Base-by-base conservation (phyloP, 108 stramenopile genomes). In the Fragilariopsis cylindrus region DNA sequence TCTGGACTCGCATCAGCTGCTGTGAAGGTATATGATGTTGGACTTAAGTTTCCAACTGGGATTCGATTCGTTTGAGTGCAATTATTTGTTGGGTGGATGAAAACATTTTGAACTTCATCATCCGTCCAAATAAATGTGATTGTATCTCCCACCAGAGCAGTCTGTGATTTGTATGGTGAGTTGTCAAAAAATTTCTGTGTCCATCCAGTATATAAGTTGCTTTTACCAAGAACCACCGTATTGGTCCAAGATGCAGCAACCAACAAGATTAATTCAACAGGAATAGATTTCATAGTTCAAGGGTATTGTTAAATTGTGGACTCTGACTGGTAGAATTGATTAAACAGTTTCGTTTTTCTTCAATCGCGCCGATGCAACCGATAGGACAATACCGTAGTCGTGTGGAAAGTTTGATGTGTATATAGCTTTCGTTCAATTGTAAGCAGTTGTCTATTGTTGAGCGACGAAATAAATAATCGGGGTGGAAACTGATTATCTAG, bases 41-140 rank as follows among this genome's bases (percentile, higher is more conserved):
- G 49, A 18, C 21, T 18, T 39, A 45, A 6, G 48, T 52, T 68
- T 18, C 67, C 67, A 13, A 68, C 46, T 13, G 49, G 30, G 7
- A 48, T 48, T 8, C 67, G 67, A 12, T 44, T 48, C 7, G 67
- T 68, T 8, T 68, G 49, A 5, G 49, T 39, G 48, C 67, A 68
- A 30, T 50, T 48, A 39, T 52, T 48, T 11, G 67, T 50, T 7
- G 67, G 67, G 39, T 68, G 49, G 39, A 68, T 68, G 40, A 48
- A 68, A 4, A 68, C 48, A 48, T 68, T 68, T 47, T 68, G 67
- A 7, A 50, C 15, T 18, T 68, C 16, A 15, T 52, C 67, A 9
- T 16, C 16, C 46, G 67, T 18, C 67, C 67, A 68, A 21, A 68
- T 68, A 52, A 68, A 68, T 30, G 49, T 52, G 30, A 68, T 49